Percentiles rank a stretch among this genome's conserved stretches.
These are phyloP conservation scores for Gracilariopsis chorda DNA, from an alignment of 23 red algal species.

Conservation along the genomic window DNA sequence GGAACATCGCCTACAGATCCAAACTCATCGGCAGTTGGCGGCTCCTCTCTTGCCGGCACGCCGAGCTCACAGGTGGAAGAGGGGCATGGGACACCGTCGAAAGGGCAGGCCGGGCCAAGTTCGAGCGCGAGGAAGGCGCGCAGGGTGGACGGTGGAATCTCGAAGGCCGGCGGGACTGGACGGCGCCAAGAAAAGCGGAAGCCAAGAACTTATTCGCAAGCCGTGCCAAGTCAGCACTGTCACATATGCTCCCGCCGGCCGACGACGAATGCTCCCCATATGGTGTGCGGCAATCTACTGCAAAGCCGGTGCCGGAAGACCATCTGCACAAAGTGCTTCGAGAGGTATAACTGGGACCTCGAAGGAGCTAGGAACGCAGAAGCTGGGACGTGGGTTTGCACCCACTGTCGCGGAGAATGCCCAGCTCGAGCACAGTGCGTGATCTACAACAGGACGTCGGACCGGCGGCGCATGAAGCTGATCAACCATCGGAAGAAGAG, in stretches of 20 bases:
- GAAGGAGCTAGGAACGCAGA: background rate
- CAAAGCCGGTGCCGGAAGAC: conserved; percentile 55
- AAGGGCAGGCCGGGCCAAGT: too few relatives aligned
- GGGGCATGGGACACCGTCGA: too few relatives aligned
- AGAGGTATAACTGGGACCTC: background rate
- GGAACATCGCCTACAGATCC: too few relatives aligned
- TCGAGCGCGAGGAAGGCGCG: too few relatives aligned
- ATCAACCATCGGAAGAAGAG: conserved; percentile 56
- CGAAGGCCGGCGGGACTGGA: too few relatives aligned
- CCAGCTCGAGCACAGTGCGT: conserved; percentile 61
- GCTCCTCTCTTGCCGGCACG: too few relatives aligned
- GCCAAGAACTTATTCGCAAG: conserved; percentile 35
- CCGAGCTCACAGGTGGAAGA: too few relatives aligned
- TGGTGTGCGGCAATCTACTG: conserved; percentile 43
- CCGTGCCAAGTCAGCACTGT: conserved; percentile 41
- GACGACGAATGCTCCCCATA: conserved; percentile 22
- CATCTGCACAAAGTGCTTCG: conserved; percentile 59
- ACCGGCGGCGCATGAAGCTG: conserved; percentile 44
- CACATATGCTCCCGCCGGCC: conserved; percentile 49
- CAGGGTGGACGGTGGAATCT: too few relatives aligned
- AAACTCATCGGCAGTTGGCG: too few relatives aligned
- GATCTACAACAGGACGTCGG: conserved; percentile 65
- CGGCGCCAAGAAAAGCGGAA: conserved; percentile 33
- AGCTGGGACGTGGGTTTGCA: conserved; percentile 36
- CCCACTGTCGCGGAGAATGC: conserved; percentile 62